Conservation (phyloP, 2,329 filamentous ascomycete genomes). For the Verticillium nubilum region DNA sequence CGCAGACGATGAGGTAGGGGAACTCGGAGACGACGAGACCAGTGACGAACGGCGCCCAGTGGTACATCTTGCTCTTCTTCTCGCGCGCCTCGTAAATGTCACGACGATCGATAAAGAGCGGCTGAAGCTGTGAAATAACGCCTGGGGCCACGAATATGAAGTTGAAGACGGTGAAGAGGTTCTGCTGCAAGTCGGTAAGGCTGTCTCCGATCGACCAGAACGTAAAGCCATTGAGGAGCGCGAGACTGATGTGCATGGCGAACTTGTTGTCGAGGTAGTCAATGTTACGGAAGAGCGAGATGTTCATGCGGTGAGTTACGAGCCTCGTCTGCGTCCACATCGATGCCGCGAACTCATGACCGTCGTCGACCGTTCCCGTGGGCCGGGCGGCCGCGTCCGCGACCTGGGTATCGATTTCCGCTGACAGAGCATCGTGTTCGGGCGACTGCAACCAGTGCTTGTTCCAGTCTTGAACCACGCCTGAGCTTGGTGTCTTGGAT, state of each 20-base stretch:
- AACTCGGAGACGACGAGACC: conserved; percentile 40
- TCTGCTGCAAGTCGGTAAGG: conserved; percentile 29
- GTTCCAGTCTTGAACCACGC: conserved; percentile 24
- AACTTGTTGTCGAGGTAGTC: conserved; percentile 22
- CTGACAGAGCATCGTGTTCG: conserved; percentile 44
- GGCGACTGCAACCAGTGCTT: conserved; percentile 60
- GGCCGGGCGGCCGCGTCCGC: conserved; percentile 29
- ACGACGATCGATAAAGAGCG: conserved; percentile 39
- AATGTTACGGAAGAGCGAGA: conserved; percentile 27
- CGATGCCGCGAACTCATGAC: conserved; percentile 26
- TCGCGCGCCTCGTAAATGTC: conserved; percentile 44
- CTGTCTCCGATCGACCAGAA: conserved; percentile 42
- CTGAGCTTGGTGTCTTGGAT: background rate
- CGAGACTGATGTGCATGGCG: conserved; percentile 34
- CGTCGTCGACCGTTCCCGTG: background rate
- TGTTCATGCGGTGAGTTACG: conserved; percentile 24
- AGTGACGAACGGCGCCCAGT: conserved; percentile 41
- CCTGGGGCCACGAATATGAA: conserved; percentile 47
- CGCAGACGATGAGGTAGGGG: conserved; percentile 37
- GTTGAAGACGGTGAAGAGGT: conserved; percentile 41
- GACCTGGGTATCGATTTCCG: conserved; percentile 55
- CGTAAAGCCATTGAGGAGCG: conserved; percentile 41
- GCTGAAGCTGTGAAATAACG: conserved; percentile 41
- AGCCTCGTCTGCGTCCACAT: conserved; percentile 31
- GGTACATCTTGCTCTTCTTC: conserved; percentile 46